Evolutionary conservation across 1,284 basidiomycete species (phyloP).

Genomic region (Fomitopsis betulina): DNA sequence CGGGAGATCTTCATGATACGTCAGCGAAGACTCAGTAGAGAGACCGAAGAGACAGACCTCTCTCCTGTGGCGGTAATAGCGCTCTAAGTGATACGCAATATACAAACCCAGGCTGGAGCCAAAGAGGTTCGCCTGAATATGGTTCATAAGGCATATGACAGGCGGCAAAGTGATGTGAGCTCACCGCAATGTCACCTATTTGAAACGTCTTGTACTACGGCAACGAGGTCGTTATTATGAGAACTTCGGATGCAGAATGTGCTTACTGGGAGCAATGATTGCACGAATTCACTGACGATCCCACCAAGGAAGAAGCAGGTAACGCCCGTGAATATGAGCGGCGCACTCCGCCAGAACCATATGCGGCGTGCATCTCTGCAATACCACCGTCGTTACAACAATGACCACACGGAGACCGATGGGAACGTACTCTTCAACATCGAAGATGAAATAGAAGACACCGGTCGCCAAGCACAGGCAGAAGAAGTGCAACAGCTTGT

Average conservation of each 20-base stretch:
- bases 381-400: neutral
- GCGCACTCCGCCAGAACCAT: conserved; percentile 82
- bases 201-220: conserved; percentile 77
- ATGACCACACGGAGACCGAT: neutral
- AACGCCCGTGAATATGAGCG: conserved; percentile 62
- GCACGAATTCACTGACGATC: conserved; percentile 82
- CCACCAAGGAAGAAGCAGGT: conserved; percentile 79
- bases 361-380: conserved; percentile 65
- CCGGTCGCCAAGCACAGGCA: conserved; percentile 76
- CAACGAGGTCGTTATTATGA: neutral
- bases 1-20: conserved; percentile 53
- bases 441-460: conserved; percentile 85
- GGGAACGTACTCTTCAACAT: conserved; percentile 71
- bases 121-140: conserved; percentile 70
- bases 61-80: conserved; percentile 68
- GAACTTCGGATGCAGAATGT: conserved; percentile 11
- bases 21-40: neutral
- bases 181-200: conserved; percentile 68
- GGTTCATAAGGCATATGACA: neutral
- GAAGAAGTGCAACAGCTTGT: conserved; percentile 82
- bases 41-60: conserved; percentile 44
- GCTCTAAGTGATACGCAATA: conserved; percentile 62
- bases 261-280: conserved; percentile 72
- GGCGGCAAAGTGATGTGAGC: conserved; percentile 22
- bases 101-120: conserved; percentile 74